Conservation (phyloP, 306 rosid genomes). For the Dryas alaskensis region DNA sequence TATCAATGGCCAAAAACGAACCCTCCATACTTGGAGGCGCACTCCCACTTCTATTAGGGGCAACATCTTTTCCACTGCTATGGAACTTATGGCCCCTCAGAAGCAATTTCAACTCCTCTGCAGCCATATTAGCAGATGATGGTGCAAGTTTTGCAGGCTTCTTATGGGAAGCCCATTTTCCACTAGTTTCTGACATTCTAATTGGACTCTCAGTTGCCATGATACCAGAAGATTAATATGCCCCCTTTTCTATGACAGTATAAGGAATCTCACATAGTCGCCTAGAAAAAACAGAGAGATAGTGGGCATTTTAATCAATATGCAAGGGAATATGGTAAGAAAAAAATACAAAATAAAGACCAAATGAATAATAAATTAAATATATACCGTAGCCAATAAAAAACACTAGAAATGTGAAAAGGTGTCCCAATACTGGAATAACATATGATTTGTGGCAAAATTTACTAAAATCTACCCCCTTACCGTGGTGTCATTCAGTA, state of each 20-base stretch:
- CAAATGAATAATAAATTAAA: not conserved
- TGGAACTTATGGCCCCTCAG: constrained; percentile 49
- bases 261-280: constrained; percentile 26
- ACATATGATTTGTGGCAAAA: constrained; percentile 1
- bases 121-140: constrained; percentile 41
- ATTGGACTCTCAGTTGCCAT: constrained; percentile 81
- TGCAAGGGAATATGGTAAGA: not conserved
- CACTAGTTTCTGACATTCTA: constrained; percentile 65
- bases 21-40: constrained; percentile 86
- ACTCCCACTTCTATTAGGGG: constrained; percentile 76
- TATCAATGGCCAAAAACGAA: constrained; percentile 55
- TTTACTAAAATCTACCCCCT: not conserved
- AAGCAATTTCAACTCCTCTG: constrained; percentile 56
- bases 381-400: not conserved
- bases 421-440: constrained; percentile 12
- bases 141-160: constrained; percentile 37
- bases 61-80: constrained; percentile 40
- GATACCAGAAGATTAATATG: constrained; percentile 20
- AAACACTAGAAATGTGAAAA: constrained; percentile 8
- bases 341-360: constrained; percentile 4
- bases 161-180: constrained; percentile 63
- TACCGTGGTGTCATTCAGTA: not conserved
- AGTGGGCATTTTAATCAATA: constrained; percentile 7
- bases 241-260: constrained; percentile 21
- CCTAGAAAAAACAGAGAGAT: constrained; percentile 24